Evolutionary conservation across 192 early-diverging fungal species (phyloP).

Genomic region (Piromyces finnis): DNA sequence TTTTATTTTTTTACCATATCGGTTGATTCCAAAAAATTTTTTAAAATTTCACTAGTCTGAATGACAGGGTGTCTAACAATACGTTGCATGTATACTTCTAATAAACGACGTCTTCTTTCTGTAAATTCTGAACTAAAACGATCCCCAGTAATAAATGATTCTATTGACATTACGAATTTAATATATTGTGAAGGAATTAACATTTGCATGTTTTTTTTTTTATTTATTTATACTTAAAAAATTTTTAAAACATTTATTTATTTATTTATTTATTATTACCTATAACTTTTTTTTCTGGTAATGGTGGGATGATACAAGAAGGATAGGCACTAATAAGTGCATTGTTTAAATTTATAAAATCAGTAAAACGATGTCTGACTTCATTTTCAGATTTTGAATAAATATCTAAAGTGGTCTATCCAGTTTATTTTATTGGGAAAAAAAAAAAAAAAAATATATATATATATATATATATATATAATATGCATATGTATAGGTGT

Average conservation of each 20-base stretch:
- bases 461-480: no score
- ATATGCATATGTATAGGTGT: no score
- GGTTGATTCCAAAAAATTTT: slow-evolving; percentile 65
- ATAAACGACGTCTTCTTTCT: slow-evolving; percentile 45
- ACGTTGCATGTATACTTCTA: slow-evolving; percentile 74
- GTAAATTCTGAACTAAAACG: slow-evolving; percentile 87
- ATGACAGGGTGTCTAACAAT: slow-evolving; percentile 64
- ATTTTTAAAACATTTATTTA: no score
- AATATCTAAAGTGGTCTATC: slow-evolving; percentile 36
- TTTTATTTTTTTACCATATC: slow-evolving; percentile 16
- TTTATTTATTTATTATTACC: slow-evolving; percentile 15
- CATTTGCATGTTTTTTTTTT: no score
- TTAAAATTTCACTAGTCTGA: slow-evolving; percentile 44
- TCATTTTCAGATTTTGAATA: slow-evolving; percentile 31
- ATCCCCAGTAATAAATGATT: slow-evolving; percentile 75
- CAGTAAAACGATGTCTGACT: slow-evolving; percentile 79
- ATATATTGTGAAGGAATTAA: no score
- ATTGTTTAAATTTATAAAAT: slow-evolving; percentile 79
- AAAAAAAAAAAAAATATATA: no score
- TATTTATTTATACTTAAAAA: neutral
- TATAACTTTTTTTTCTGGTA: slow-evolving; percentile 82
- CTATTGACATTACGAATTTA: neutral
- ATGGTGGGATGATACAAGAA: slow-evolving; percentile 66
- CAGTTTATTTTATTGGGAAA: no score
- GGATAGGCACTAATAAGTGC: slow-evolving; percentile 55